Evolutionary conservation across 139 green algal species (phyloP).

Genomic region (Picochlorum sp.): DNA sequence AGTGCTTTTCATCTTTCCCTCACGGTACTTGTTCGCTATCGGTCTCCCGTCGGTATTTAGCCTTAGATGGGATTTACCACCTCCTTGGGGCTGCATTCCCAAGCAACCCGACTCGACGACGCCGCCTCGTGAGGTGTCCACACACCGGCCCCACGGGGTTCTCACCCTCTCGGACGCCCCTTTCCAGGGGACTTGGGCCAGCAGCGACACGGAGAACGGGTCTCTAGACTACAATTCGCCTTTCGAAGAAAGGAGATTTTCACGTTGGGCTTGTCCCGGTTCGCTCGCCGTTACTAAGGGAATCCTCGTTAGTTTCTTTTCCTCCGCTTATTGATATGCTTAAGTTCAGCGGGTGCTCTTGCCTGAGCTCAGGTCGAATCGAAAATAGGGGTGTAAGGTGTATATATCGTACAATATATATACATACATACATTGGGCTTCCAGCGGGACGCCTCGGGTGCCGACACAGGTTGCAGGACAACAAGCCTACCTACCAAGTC

Average conservation of each 20-base stretch:
- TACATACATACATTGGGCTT: background rate
- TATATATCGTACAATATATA: background rate
- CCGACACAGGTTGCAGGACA: background rate
- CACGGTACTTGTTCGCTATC: slow-evolving; percentile 95
- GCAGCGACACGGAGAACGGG: slow-evolving; percentile 46
- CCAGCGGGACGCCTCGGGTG: background rate
- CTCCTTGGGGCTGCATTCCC: slow-evolving; percentile 86
- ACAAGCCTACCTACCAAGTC: slow-evolving; percentile 34
- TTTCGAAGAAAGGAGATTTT: slow-evolving; percentile 65
- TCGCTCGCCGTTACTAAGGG: slow-evolving; percentile 86
- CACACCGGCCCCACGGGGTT: slow-evolving; percentile 63
- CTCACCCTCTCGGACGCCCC: slow-evolving; percentile 75
- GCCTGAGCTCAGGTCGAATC: slow-evolving; percentile 79
- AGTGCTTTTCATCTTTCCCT: slow-evolving; percentile 96
- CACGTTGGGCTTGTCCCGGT: slow-evolving; percentile 70
- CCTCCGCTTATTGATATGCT: slow-evolving; percentile 93
- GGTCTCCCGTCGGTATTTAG: slow-evolving; percentile 88
- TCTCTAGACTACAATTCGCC: slow-evolving; percentile 87
- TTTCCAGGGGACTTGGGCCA: slow-evolving; percentile 69
- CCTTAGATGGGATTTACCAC: slow-evolving; percentile 91
- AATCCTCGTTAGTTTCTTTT: slow-evolving; percentile 92
- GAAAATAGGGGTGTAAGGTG: background rate
- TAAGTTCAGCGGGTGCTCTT: slow-evolving; percentile 86
- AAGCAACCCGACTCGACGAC: slow-evolving; percentile 84
- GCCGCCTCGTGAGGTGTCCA: slow-evolving; percentile 55